A percentile compares a stretch with the other conserved stretches of the same genome.
Conservation (phyloP, 2,329 filamentous ascomycete species). For the Escovopsis weberi region DNA sequence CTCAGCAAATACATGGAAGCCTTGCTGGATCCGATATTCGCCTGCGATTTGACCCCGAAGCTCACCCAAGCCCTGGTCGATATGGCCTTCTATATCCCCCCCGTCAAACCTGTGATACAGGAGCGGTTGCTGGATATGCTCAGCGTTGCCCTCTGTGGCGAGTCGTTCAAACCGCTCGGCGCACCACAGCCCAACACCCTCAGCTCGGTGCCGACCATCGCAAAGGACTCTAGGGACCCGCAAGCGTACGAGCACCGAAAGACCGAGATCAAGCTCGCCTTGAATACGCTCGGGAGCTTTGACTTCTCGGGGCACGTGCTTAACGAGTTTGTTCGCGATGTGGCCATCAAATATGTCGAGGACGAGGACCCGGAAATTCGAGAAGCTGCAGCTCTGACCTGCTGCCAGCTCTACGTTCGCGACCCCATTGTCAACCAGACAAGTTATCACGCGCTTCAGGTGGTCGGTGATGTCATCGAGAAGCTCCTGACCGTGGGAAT, state of each 20-base stretch:
- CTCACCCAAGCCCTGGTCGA: conserved; percentile 92
- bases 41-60: conserved; percentile 84
- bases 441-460: conserved; percentile 89
- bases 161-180: conserved; percentile 82
- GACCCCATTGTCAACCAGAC: conserved; percentile 98
- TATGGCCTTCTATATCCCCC: conserved; percentile 97
- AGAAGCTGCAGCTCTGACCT: conserved; percentile 88
- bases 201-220: conserved; percentile 65
- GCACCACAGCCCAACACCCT: conserved; percentile 76
- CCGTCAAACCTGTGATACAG: conserved; percentile 84
- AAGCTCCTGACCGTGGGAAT: conserved; percentile 90
- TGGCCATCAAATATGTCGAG: conserved; percentile 95
- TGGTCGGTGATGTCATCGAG: conserved; percentile 95
- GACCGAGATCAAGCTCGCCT: conserved; percentile 76
- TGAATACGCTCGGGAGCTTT: conserved; percentile 94
- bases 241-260: conserved; percentile 69
- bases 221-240: conserved; percentile 75
- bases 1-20: conserved; percentile 98
- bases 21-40: conserved; percentile 88
- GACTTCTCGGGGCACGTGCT: conserved; percentile 87
- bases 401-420: conserved; percentile 91
- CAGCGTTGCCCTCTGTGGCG: conserved; percentile 82
- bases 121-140: conserved; percentile 89
- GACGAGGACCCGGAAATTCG: conserved; percentile 88
- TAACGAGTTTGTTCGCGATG: conserved; percentile 97